Conservation (phyloP, 73 alveolate species). For the Effrenium voratum region DNA sequence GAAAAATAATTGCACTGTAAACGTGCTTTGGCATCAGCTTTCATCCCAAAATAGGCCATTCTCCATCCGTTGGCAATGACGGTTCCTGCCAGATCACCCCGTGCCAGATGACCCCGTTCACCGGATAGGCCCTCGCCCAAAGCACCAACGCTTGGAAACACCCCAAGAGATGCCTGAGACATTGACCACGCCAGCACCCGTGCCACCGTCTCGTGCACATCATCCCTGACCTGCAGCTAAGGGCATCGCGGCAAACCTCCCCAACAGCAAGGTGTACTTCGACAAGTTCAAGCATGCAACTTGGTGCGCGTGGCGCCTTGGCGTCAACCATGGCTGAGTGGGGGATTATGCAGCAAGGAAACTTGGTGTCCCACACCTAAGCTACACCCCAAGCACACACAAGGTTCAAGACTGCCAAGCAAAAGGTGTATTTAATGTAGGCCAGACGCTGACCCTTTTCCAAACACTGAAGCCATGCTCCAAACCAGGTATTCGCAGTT, state of each 20-base stretch:
- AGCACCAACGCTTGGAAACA: conserved; percentile 1
- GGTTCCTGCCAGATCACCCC: background rate
- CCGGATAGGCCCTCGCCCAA: background rate
- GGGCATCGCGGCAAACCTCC: no score
- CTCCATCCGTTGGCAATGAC: background rate
- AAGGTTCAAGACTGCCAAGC: no score
- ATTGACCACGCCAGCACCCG: background rate
- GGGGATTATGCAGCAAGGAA: background rate
- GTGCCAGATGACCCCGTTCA: background rate
- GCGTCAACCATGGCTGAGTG: background rate
- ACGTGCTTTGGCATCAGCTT: background rate
- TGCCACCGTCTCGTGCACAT: background rate
- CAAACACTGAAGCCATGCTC: background rate
- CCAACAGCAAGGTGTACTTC: no score
- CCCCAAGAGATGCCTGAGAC: background rate
- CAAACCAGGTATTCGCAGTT: conserved; percentile 15
- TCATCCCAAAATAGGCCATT: background rate
- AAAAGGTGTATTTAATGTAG: no score
- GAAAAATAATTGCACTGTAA: background rate
- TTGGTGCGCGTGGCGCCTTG: no score
- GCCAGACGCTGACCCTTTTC: background rate
- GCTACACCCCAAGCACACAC: no score
- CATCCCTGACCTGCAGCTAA: background rate
- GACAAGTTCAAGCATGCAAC: no score
- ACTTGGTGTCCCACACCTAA: background rate